Evolutionary conservation across 768 basidiomycete species (phyloP).

Genomic region (Chalciporus piperatus): DNA sequence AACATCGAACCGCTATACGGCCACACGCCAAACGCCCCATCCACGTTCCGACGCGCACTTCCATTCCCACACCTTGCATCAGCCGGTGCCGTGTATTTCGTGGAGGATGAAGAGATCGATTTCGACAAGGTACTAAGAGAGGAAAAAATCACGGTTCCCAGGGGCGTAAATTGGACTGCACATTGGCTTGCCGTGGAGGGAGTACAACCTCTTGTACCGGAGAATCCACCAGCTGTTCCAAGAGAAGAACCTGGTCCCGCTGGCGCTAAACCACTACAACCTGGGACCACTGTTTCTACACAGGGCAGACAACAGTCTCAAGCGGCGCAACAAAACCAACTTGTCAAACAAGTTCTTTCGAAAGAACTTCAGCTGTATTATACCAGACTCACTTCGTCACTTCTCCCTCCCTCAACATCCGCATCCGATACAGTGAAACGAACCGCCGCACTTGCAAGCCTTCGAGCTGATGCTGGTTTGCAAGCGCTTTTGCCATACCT

Average conservation of each 20-base stretch:
- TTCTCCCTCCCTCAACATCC: constrained; percentile 59
- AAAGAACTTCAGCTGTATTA: constrained; percentile 95
- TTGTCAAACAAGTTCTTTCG: constrained; percentile 91
- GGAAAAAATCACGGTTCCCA: constrained; percentile 79
- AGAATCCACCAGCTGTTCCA: constrained; percentile 86
- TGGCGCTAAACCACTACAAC: constrained; percentile 29
- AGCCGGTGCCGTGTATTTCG: constrained; percentile 81
- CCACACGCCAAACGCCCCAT: constrained; percentile 31
- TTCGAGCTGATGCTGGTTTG: constrained; percentile 86
- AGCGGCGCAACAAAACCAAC: constrained; percentile 48
- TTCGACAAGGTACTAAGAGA: constrained; percentile 88
- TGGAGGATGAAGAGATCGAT: constrained; percentile 97
- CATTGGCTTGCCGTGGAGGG: constrained; percentile 99
- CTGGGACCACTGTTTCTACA: constrained; percentile 18
- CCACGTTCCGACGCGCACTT: constrained; percentile 42
- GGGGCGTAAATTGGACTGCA: constrained; percentile 83
- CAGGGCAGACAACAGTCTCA: constrained; percentile 27
- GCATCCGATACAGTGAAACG: constrained; percentile 64
- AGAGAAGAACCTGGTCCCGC: constrained; percentile 43
- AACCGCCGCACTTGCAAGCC: constrained; percentile 84
- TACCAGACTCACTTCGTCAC: constrained; percentile 79
- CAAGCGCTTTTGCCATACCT: constrained; percentile 91
- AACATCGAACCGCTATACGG: constrained; percentile 97
- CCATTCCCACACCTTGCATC: constrained; percentile 42
- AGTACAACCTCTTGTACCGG: constrained; percentile 93